Percentiles rank a stretch among this genome's conserved stretches.
phyloP scores from a whole-genome alignment of 2,329 filamentous ascomycete genomes.

The Cercospora beticola region DNA sequence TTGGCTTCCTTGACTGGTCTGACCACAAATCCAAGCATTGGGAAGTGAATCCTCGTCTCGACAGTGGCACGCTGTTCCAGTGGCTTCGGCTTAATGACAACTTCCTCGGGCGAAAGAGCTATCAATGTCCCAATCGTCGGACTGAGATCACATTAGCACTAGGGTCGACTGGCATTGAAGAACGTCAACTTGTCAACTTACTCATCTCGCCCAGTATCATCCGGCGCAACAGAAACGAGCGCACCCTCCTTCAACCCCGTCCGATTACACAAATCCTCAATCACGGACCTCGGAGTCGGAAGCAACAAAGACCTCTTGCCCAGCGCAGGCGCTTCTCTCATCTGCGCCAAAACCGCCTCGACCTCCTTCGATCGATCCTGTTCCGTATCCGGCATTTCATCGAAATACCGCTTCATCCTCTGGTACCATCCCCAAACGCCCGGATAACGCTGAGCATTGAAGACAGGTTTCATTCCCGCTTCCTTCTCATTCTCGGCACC shows the following conservation, averaged over 20 bases:
- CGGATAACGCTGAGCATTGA: slow-evolving; percentile 42
- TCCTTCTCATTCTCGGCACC: slow-evolving; percentile 34
- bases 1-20: slow-evolving; percentile 28
- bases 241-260: slow-evolving; percentile 36
- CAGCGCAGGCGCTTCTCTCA: slow-evolving; percentile 29
- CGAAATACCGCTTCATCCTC: slow-evolving; percentile 37
- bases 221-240: slow-evolving; percentile 40
- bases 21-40: slow-evolving; percentile 43
- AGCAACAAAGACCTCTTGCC: slow-evolving; percentile 32
- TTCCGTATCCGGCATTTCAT: slow-evolving; percentile 34
- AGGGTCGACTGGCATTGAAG: slow-evolving; percentile 20
- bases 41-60: slow-evolving; percentile 43
- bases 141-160: too few relatives aligned
- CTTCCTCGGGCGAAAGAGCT: slow-evolving; percentile 43
- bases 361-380: slow-evolving; percentile 24
- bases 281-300: slow-evolving; percentile 33
- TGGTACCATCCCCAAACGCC: slow-evolving; percentile 40
- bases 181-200: slow-evolving; percentile 14
- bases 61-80: slow-evolving; percentile 33
- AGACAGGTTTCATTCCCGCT: slow-evolving; percentile 31
- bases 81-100: slow-evolving; percentile 39
- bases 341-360: slow-evolving; percentile 30
- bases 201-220: slow-evolving; percentile 44
- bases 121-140: slow-evolving; percentile 36
- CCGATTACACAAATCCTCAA: slow-evolving; percentile 34